Evolutionary conservation across 139 green algal species (phyloP).

Genomic region (Dunaliella sp.): DNA sequence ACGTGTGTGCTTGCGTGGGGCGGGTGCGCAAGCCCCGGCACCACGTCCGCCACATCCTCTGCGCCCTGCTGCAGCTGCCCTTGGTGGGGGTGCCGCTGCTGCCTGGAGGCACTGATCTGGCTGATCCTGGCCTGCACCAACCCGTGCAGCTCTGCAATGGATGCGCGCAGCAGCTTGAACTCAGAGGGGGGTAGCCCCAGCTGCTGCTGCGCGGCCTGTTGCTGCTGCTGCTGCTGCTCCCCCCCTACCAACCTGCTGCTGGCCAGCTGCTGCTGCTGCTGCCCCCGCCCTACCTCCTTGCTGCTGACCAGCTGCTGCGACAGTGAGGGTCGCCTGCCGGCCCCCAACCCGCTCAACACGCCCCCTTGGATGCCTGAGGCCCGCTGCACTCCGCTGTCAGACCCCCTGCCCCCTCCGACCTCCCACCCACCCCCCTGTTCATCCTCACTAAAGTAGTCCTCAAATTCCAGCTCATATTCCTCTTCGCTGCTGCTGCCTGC

Average conservation of each 20-base stretch:
- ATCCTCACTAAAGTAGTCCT: slow-evolving; percentile 28
- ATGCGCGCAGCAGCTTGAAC: background rate
- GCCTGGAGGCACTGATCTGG: background rate
- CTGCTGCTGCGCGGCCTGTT: background rate
- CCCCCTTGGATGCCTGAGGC: background rate
- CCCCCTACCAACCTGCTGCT: no score
- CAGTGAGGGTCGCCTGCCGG: background rate
- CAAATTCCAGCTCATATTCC: slow-evolving; percentile 33
- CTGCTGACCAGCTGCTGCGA: background rate
- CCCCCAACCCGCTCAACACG: background rate
- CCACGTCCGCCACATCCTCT: background rate
- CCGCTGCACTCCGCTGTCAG: no score
- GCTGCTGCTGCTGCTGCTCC: background rate
- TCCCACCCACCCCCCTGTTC: background rate
- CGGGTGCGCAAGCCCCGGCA: background rate
- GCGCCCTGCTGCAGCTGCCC: background rate
- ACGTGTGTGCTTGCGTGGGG: no score
- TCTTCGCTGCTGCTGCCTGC: background rate
- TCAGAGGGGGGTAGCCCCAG: background rate
- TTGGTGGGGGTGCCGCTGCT: no score
- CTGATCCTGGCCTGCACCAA: background rate
- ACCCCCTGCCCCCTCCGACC: background rate
- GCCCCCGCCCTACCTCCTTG: no score
- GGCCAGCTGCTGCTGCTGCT: background rate
- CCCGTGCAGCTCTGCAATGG: background rate